A percentile compares a stretch with the other conserved stretches of the same genome.
phyloP scores from a whole-genome alignment of 1,284 basidiomycete genomes.

The Athelia sp. region DNA sequence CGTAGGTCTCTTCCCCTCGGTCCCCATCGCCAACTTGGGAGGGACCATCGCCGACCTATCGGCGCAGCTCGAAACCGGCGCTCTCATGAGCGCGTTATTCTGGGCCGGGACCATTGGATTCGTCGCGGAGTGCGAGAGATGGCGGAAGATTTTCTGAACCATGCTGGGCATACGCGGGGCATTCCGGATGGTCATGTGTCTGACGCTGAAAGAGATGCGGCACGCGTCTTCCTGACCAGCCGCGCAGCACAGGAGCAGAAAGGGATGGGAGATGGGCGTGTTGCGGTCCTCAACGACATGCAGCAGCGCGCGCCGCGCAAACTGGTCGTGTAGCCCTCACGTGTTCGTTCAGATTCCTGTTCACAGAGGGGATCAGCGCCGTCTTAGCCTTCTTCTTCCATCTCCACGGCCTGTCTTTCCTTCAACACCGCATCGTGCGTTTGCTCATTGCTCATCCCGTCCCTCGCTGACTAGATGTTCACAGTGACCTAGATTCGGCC shows the following conservation, averaged over 20 bases:
- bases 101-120: too few species aligned
- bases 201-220: slow-evolving; percentile 26
- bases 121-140: too few species aligned
- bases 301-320: too few species aligned
- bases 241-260: slow-evolving; percentile 43
- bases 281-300: too few species aligned
- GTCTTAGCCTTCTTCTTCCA: slow-evolving; percentile 47
- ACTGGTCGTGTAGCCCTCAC: slow-evolving; percentile 45
- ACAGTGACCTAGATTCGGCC: slow-evolving; percentile 40
- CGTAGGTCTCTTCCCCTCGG: too few species aligned
- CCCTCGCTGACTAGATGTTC: slow-evolving; percentile 32
- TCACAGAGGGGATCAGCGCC: slow-evolving; percentile 26
- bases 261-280: not conserved
- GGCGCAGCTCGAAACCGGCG: too few species aligned
- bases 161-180: too few species aligned
- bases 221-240: slow-evolving; percentile 60
- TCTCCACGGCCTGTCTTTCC: slow-evolving; percentile 53
- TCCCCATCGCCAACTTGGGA: too few species aligned
- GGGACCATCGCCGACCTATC: too few species aligned
- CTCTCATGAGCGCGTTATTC: too few species aligned
- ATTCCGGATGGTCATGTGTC: slow-evolving; percentile 26
- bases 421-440: slow-evolving; percentile 21
- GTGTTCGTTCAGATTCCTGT: slow-evolving; percentile 26
- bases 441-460: slow-evolving; percentile 35
- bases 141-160: too few species aligned